These are phyloP conservation scores for Wickerhamomyces sp. DNA, from an alignment of 1,139 yeast species.

Conservation along the genomic window DNA sequence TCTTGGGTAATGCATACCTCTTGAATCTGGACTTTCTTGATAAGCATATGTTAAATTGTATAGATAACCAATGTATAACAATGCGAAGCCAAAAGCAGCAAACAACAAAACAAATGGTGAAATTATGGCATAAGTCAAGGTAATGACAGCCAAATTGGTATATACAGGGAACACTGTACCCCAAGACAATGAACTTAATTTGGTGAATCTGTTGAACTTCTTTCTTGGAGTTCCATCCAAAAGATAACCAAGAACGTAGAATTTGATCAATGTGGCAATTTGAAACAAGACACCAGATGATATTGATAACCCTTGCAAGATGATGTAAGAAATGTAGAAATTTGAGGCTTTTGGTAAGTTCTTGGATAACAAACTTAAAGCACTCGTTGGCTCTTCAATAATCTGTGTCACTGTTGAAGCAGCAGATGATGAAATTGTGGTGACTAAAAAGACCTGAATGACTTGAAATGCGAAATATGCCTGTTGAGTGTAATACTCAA, in stretches of 20 bases:
- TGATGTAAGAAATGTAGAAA: conserved; percentile 67
- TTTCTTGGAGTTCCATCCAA: conserved; percentile 83
- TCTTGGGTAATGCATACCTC: conserved; percentile 84
- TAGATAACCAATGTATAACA: conserved; percentile 73
- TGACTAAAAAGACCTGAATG: conserved; percentile 64
- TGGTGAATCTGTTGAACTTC: conserved; percentile 70
- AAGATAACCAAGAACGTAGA: conserved; percentile 60
- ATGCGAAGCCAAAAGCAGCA: conserved; percentile 59
- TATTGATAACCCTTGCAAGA: conserved; percentile 78
- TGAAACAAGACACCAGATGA: conserved; percentile 81
- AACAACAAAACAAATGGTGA: conserved; percentile 75
- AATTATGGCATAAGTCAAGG: conserved; percentile 74
- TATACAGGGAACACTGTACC: conserved; percentile 87
- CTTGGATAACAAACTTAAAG: conserved; percentile 63
- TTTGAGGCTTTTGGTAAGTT: conserved; percentile 88
- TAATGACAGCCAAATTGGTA: conserved; percentile 76
- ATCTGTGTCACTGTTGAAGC: conserved; percentile 68
- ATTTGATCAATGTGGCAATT: conserved; percentile 64
- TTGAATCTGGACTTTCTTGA: conserved; percentile 60
- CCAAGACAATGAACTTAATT: conserved; percentile 66
- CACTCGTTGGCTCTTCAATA: conserved; percentile 56
- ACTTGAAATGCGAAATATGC: conserved; percentile 71
- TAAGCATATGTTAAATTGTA: conserved; percentile 76
- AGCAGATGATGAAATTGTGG: conserved; percentile 69
- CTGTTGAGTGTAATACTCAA: conserved; percentile 70